Conservation (phyloP, 768 basidiomycete genomes). For the Suillus paluster region DNA sequence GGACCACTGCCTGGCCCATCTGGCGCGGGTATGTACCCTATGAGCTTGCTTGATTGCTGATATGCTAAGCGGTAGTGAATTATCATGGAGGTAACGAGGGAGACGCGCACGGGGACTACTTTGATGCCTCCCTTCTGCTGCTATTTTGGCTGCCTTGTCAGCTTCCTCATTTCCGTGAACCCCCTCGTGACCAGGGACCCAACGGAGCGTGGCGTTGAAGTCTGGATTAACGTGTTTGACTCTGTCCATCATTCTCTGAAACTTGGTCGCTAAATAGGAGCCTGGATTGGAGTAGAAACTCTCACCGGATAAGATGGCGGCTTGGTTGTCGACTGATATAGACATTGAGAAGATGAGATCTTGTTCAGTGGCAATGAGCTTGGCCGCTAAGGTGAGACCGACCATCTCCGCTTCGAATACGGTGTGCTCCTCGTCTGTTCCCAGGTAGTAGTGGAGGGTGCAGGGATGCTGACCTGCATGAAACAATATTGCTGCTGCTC, state of each 20-base stretch:
- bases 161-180: slow-evolving; percentile 3
- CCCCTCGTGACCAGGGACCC: slow-evolving; percentile 5
- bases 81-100: background rate
- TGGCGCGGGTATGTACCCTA: background rate
- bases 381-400: slow-evolving; percentile 15
- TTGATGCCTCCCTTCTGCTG: background rate
- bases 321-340: slow-evolving; percentile 18
- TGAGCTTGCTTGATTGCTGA: background rate
- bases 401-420: slow-evolving; percentile 23
- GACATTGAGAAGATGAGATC: background rate
- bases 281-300: background rate
- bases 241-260: background rate
- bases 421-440: slow-evolving; percentile 4
- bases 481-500: slow-evolving; percentile 19
- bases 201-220: slow-evolving; percentile 3
- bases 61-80: background rate
- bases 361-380: background rate
- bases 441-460: slow-evolving; percentile 12
- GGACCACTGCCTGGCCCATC: background rate
- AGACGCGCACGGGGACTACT: background rate
- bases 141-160: slow-evolving; percentile 2
- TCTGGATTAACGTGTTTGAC: too few species aligned
- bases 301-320: slow-evolving; percentile 13
- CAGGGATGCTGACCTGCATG: accelerated
- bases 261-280: background rate